These are phyloP conservation scores for Verticillium nonalfalfae DNA, from an alignment of 2,329 filamentous ascomycete genomes.

Conservation along the genomic window DNA sequence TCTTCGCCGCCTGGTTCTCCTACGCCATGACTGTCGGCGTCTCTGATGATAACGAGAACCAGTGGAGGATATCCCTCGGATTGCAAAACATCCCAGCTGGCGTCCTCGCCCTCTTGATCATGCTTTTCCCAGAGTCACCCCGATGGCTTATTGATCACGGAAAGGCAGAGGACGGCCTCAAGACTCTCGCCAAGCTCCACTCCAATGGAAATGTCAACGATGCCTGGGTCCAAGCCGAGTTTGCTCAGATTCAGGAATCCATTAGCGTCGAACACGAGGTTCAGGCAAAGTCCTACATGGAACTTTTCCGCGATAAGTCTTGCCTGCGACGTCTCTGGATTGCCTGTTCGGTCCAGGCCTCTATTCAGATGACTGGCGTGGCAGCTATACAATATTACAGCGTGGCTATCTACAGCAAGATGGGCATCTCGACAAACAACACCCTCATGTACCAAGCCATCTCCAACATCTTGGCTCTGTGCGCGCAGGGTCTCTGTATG, in stretches of 20 bases:
- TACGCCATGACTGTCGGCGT: conserved; percentile 37
- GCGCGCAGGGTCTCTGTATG: conserved; percentile 65
- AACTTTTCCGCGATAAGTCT: conserved; percentile 56
- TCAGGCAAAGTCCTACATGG: conserved; percentile 62
- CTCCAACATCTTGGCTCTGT: conserved; percentile 62
- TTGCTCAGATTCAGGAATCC: conserved; percentile 59
- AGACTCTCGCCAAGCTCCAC: conserved; percentile 63
- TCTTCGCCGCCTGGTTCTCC: conserved; percentile 67
- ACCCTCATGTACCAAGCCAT: conserved; percentile 73
- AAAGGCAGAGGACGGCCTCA: conserved; percentile 56
- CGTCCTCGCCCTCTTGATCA: conserved; percentile 57
- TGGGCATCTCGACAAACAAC: conserved; percentile 58
- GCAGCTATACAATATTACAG: conserved; percentile 72
- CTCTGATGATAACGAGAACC: conserved; percentile 8
- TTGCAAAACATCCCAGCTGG: conserved; percentile 66
- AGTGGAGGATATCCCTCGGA: conserved; percentile 43
- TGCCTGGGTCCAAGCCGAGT: conserved; percentile 67
- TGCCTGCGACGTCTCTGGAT: conserved; percentile 68
- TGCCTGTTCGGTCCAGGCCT: conserved; percentile 61
- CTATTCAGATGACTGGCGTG: conserved; percentile 70
- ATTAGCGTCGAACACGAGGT: conserved; percentile 62
- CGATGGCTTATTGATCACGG: conserved; percentile 73
- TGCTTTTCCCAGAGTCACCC: conserved; percentile 63
- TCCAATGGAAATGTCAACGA: conserved; percentile 60
- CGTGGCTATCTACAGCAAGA: conserved; percentile 59